Base-by-base conservation (phyloP, 2,329 filamentous ascomycete species). In the Aspergillus sp. region DNA sequence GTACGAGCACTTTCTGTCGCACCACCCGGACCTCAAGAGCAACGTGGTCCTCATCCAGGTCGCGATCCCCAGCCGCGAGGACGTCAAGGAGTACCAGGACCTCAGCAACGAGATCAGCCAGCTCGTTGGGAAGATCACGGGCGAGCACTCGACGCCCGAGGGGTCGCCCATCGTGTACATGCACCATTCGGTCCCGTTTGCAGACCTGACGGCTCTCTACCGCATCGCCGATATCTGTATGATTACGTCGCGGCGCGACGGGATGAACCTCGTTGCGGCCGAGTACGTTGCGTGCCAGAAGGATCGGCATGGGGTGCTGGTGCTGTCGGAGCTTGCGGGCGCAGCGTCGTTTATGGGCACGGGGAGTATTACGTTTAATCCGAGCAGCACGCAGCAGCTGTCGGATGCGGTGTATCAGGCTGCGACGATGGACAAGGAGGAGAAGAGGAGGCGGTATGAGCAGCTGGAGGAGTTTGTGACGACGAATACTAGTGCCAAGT, bases 121-220 rank as follows among this genome's bases (percentile, higher is more conserved):
- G 79, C 86, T 97, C 2, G 93, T 97, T 6, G 94, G 93, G 15
- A 88, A 93, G 68, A 97, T 98, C 80, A 97, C 97, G 73, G 93
- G 93, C 72, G 92, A 91, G 72, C 96, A 97, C 72, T 92, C 93
- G 74, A 96, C 92, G 45, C 89, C 97, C 69, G 93, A 97, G 75
- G 97, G 96, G 77, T 96, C 94, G 85, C 94, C 94, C 0, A 95
- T 98, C 69, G 91, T 97, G 77, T 97, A 97, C 80, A 89, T 98
- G 71, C 93, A 98, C 80, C 93, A 96, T 77, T 95, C 91, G 2
- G 90, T 97, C 67, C 85, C 86, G n/a, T 97, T 97, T 71, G 91
- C 96, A 62, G 93, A 97, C 78, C 86, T 98, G 41, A 92, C 93
- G n/a, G 92, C 93, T 0, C 84, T 98, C 6, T 98, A 98, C 74